Percentiles rank a stretch among this genome's conserved stretches.
phyloP scores from a whole-genome alignment of 2,329 filamentous ascomycete genomes.

The Ascosphaera pollenicola region DNA sequence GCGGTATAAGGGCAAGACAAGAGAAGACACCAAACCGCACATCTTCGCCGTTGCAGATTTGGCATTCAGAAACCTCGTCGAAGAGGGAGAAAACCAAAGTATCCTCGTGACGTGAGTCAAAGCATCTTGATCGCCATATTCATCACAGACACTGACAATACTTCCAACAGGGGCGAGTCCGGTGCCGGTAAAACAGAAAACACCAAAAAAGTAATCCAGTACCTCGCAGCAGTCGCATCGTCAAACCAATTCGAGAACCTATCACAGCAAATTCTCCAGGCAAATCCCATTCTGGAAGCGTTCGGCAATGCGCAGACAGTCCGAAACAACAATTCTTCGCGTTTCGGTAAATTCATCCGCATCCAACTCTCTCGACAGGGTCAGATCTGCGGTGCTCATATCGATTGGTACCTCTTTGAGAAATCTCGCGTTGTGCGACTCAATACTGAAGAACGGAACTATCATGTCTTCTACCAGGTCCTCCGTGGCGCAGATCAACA shows the following conservation, averaged over 20 bases:
- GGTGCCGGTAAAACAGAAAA: constrained; percentile 98
- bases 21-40: constrained; percentile 90
- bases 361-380: constrained; percentile 82
- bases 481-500: constrained; percentile 56
- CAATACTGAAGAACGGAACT: constrained; percentile 75
- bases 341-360: constrained; percentile 96
- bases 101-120: constrained; percentile 65
- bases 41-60: constrained; percentile 97
- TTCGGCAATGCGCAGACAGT: constrained; percentile 98
- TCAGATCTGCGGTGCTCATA: constrained; percentile 85
- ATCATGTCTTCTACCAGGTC: constrained; percentile 94
- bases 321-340: constrained; percentile 92
- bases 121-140: neutral
- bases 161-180: constrained; percentile 48
- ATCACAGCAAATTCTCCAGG: constrained; percentile 86
- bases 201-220: constrained; percentile 98
- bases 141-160: constrained; percentile 4
- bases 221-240: constrained; percentile 81
- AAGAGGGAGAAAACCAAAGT: constrained; percentile 89
- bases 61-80: constrained; percentile 84
- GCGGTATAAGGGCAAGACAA: constrained; percentile 80
- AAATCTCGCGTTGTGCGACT: constrained; percentile 93
- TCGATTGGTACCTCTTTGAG: constrained; percentile 95
- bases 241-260: constrained; percentile 69
- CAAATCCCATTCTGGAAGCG: constrained; percentile 91